A percentile compares a stretch with the other conserved stretches of the same genome.
These are phyloP conservation scores for Suillus clintonianus DNA, from an alignment of 768 basidiomycete species.

Conservation along the genomic window DNA sequence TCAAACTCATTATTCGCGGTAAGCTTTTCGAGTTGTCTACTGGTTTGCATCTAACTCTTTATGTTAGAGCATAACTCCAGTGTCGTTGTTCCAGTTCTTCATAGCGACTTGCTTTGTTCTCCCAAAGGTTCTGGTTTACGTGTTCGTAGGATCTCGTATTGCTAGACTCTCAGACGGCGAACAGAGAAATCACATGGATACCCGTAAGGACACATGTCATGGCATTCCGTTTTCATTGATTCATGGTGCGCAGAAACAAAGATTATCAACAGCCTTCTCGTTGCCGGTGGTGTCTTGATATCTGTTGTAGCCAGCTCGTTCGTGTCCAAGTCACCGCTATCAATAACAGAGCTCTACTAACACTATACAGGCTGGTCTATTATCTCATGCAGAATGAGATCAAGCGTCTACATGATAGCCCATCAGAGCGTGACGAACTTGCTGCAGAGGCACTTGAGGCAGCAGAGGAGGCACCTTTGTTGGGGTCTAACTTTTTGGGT, in stretches of 20 bases:
- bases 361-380: conserved; percentile 60
- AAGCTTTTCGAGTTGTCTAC: conserved; percentile 28
- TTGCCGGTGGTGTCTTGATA: conserved; percentile 60
- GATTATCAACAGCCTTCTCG: conserved; percentile 60
- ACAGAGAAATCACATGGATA: conserved; percentile 74
- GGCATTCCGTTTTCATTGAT: conserved; percentile 8
- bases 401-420: conserved; percentile 48
- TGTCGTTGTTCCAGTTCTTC: conserved; percentile 74
- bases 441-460: conserved; percentile 64
- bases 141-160: conserved; percentile 78
- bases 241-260: conserved; percentile 51
- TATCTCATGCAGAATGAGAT: conserved; percentile 63
- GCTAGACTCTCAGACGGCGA: conserved; percentile 76
- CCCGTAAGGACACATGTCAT: conserved; percentile 44
- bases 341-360: conserved; percentile 11
- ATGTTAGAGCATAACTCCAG: conserved; percentile 67
- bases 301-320: conserved; percentile 69
- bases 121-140: conserved; percentile 71
- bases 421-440: conserved; percentile 51
- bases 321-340: conserved; percentile 25
- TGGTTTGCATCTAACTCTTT: conserved; percentile 9
- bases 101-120: conserved; percentile 70
- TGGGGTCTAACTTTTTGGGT: conserved; percentile 24
- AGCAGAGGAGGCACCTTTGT: conserved; percentile 60
- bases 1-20: conserved; percentile 81